Evolutionary conservation across 192 early-diverging fungal species (phyloP), one percentile per base, ranked within the genome.

Genomic region (Thamnidium elegans): DNA sequence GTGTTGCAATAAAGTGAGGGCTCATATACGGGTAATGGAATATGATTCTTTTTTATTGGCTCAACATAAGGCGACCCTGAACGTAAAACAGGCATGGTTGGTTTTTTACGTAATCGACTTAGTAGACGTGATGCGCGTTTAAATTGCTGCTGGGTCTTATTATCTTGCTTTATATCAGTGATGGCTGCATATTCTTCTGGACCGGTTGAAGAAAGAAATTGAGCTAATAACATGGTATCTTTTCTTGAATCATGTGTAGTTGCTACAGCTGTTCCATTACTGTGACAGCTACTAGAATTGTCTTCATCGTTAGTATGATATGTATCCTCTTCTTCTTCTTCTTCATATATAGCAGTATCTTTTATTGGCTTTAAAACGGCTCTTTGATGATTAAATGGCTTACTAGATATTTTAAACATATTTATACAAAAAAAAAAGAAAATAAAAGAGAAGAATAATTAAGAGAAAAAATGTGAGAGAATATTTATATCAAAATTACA

Each of bases 61-160:
- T 56, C 32, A 39, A 39, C 55, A 9, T 4, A 39, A 9, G 19
- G 9, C 32, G 55, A 34, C 19, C 55, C 10, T 17, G 55, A 56
- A 19, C 55, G 31, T 17, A 56, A 56, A 34, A 4, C 55, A 11
- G 17, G 31, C 55, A 56, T 34, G 3, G 31, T 34, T 11, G 55
- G 55, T 39, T 56, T 30, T 56, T 56, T 56, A 56, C 55, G 55
- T 56, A 56, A 39, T n/a, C 55, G 55, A 10, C 9, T 39, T 32
- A 56, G 15, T 17, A 56, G 14, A 4, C 55, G 55, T 19, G 55
- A 56, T 19, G 55, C 55, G 1, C 34, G 31, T 4, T 56, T 56
- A 17, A 56, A 56, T 32, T 56, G 31, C 17, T 56, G 31, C 15
- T n/a, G 30, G 23, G 20, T 52, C 21, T 21, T 52, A n/a, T n/a